Evolutionary conservation across 768 basidiomycete genomes (phyloP).

Genomic region (Crassisporium funariophilum): DNA sequence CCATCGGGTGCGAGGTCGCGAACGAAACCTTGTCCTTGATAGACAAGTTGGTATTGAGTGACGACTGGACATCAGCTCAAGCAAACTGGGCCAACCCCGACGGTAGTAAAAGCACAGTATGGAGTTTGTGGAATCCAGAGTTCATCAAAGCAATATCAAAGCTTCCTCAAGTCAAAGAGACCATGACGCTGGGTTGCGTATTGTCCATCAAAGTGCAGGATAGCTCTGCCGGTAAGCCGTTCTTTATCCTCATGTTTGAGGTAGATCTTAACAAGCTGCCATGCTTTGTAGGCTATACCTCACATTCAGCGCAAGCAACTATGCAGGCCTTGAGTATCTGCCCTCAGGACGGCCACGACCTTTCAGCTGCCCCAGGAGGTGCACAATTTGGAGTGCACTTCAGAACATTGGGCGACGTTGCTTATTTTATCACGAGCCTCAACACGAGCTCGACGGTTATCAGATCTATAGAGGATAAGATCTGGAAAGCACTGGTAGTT

Average conservation of each 20-base stretch:
- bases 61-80: constrained; percentile 62
- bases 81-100: constrained; percentile 52
- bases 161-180: constrained; percentile 60
- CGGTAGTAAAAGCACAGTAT: constrained; percentile 40
- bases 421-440: constrained; percentile 91
- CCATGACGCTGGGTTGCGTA: constrained; percentile 88
- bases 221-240: constrained; percentile 49
- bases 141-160: constrained; percentile 70
- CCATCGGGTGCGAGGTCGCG: constrained; percentile 91
- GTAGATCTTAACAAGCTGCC: not conserved
- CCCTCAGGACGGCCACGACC: constrained; percentile 18
- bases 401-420: constrained; percentile 86
- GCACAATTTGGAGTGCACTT: constrained; percentile 75
- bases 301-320: constrained; percentile 63
- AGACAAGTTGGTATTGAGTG: constrained; percentile 48
- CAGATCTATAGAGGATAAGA: constrained; percentile 62
- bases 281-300: constrained; percentile 48
- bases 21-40: constrained; percentile 74
- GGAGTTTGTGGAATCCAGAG: constrained; percentile 87
- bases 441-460: constrained; percentile 63
- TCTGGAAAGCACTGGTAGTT: constrained; percentile 43
- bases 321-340: constrained; percentile 51
- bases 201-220: constrained; percentile 76
- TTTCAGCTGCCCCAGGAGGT: constrained; percentile 52
- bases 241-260: not conserved